phyloP scores from a whole-genome alignment of 2,329 filamentous ascomycete species.

The Xylariaceae sp. region DNA sequence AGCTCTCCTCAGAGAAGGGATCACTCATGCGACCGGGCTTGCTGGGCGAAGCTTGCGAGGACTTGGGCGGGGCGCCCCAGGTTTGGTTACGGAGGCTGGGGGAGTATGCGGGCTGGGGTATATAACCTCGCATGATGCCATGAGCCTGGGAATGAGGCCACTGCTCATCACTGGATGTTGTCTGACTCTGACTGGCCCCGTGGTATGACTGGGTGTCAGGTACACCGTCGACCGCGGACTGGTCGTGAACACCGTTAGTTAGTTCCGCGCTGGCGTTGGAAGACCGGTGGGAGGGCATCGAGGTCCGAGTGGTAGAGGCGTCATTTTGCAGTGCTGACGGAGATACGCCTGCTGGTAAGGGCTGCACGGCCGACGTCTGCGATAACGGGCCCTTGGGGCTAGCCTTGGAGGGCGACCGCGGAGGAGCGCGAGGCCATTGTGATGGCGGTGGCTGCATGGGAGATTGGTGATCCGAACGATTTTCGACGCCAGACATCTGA shows the following conservation, averaged over 20 bases:
- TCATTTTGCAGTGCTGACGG: slow-evolving; percentile 67
- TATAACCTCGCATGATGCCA: slow-evolving; percentile 40
- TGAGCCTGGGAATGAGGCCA: slow-evolving; percentile 58
- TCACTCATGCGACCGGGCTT: slow-evolving; percentile 41
- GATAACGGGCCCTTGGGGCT: slow-evolving; percentile 51
- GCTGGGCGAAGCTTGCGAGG: slow-evolving; percentile 31
- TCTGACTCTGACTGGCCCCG: slow-evolving; percentile 42
- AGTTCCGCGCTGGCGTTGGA: slow-evolving; percentile 66
- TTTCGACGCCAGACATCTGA: slow-evolving; percentile 54
- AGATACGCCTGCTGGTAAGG: slow-evolving; percentile 52
- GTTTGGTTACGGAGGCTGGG: slow-evolving; percentile 23
- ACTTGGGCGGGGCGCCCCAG: slow-evolving; percentile 36
- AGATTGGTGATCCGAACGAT: slow-evolving; percentile 39
- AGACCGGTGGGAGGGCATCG: slow-evolving; percentile 60
- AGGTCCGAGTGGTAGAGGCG: slow-evolving; percentile 89
- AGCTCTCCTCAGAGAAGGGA: slow-evolving; percentile 33
- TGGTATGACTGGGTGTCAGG: slow-evolving; percentile 49
- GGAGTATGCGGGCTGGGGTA: slow-evolving; percentile 34
- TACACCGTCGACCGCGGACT: slow-evolving; percentile 36
- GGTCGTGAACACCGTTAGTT: slow-evolving; percentile 59
- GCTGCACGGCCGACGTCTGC: slow-evolving; percentile 56
- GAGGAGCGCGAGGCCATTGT: slow-evolving; percentile 35
- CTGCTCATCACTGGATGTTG: slow-evolving; percentile 46
- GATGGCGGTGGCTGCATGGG: slow-evolving; percentile 46
- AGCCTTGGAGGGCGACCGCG: slow-evolving; percentile 34